Evolutionary conservation across 805 yeast genomes (phyloP), one percentile per base, ranked within the genome.

Genomic region (Pichia manshurica): DNA sequence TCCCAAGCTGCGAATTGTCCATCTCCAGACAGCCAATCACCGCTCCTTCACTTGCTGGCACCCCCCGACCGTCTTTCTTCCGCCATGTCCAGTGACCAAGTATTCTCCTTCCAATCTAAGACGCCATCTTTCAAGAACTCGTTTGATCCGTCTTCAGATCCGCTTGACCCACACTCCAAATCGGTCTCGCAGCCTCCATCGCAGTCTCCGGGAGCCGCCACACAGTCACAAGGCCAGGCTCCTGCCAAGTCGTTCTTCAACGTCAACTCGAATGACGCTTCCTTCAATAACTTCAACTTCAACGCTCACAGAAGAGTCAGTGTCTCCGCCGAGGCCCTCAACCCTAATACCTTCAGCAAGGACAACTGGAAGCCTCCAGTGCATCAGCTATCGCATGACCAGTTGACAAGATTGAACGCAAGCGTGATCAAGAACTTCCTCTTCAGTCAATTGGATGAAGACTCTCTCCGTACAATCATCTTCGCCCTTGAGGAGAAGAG

Each of bases 231-330:
- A 22, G 10, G 10, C 10, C 10, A 7, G 29, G 29, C 29, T 7
- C 29, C 29, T 25, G 29, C 29, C 13, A 9, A 25, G 28, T n/a
- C 39, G 37, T 55, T 59, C n/a, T 57, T 59, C 17, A 43, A 37
- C n/a, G 16, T 22, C n/a, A 43, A 34, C 19, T 13, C 38, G 17
- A 22, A 25, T 20, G 32, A 28, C 5, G 29, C n/a, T 34, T 6
- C 45, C 17, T 3, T n/a, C n/a, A 17, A 20, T n/a, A 45, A 28
- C 22, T 22, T 31, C n/a, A 41, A 49, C 25, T 52, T 52, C 66
- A 85, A 82, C 63, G 88, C 87, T 45, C 78, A 82, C 63, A 80
- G 96, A 71, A 81, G 97, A 70, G 85, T 89, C 3, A 84, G 95
- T 19, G 96, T 89, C 13, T 80, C 89, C 47, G 96, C 96, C 5